These are phyloP conservation scores for Termitomyces sp. DNA, from an alignment of 768 basidiomycete species.

Conservation along the genomic window DNA sequence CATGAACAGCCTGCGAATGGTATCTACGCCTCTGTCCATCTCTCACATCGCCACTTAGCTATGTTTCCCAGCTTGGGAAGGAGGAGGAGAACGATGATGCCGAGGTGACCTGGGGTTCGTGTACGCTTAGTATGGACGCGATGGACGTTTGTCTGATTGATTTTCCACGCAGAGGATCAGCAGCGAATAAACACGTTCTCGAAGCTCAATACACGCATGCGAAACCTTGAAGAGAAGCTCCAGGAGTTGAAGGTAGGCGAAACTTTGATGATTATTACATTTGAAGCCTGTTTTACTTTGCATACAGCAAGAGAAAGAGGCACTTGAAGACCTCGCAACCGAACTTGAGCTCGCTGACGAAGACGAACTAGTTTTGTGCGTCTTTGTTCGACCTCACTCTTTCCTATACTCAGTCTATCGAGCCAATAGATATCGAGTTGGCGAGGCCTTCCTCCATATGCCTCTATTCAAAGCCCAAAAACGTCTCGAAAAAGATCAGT, in stretches of 20 bases:
- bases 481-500: conserved; percentile 67
- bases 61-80: conserved; percentile 49
- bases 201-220: conserved; percentile 78
- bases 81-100: conserved; percentile 73
- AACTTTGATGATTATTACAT: background rate
- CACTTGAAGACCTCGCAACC: conserved; percentile 80
- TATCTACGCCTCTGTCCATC: conserved; percentile 20
- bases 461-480: conserved; percentile 61
- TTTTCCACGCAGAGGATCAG: conserved; percentile 61
- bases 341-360: conserved; percentile 91
- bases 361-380: conserved; percentile 72
- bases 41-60: background rate
- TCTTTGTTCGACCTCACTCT: background rate
- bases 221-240: conserved; percentile 66
- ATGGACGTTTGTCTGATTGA: background rate
- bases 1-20: conserved; percentile 54
- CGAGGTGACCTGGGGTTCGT: conserved; percentile 82
- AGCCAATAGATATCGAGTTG: conserved; percentile 73
- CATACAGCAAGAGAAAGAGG: conserved; percentile 91
- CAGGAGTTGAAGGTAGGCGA: conserved; percentile 61
- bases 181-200: conserved; percentile 90
- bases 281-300: conserved; percentile 1
- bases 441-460: conserved; percentile 85
- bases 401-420: background rate
- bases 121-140: background rate